Base-by-base conservation (phyloP, 2,329 filamentous ascomycete genomes). In the Talaromyces sp. region DNA sequence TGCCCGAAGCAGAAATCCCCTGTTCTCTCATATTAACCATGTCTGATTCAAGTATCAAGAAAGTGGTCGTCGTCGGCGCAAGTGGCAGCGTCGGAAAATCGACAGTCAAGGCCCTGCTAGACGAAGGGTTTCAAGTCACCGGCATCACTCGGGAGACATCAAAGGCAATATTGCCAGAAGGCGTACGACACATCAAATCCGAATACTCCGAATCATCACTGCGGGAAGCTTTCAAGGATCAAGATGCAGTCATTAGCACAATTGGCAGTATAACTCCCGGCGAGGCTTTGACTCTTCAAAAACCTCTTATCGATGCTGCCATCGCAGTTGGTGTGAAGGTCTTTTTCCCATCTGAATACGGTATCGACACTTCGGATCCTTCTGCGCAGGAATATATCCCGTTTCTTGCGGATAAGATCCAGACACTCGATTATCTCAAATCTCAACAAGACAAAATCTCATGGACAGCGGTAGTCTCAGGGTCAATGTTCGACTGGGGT, bases 251-350 rank as follows among this genome's bases (percentile, higher is more conserved):
- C 6, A 68, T 73, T 25, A 70, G 69, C 1, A 58, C 66, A 15
- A 61, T 71, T 38, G 49, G 67, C 4, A 60, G 31, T 10, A 22
- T 49, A 34, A 51, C 45, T 22, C 22, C 59, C 2, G 59, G 59
- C 25, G 43, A 51, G 43, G 66, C 61, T 6, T 27, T 81, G 11
- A 73, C 72, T 1, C 73, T 82, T 1, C 86, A 88, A 70, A 78
- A 78, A 58, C 76, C 77, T 15, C 77, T 89, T 54, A 80, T 89
- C 53, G 83, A 89, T 36, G 88, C 87, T 0, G 83, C 86, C 36
- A 77, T 86, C 31, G 81, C 81, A 3, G 86, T 86, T 1, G 85
- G 86, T 1, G 87, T 90, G 5, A 83, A 84, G 69, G 81, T 86
- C 15, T 63, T 65, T 31, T 19, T 63, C 19, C 58, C 63, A 17